These are phyloP conservation scores for Myriosclerotinia scirpicola DNA, from an alignment of 2,329 filamentous ascomycete species.

Conservation along the genomic window DNA sequence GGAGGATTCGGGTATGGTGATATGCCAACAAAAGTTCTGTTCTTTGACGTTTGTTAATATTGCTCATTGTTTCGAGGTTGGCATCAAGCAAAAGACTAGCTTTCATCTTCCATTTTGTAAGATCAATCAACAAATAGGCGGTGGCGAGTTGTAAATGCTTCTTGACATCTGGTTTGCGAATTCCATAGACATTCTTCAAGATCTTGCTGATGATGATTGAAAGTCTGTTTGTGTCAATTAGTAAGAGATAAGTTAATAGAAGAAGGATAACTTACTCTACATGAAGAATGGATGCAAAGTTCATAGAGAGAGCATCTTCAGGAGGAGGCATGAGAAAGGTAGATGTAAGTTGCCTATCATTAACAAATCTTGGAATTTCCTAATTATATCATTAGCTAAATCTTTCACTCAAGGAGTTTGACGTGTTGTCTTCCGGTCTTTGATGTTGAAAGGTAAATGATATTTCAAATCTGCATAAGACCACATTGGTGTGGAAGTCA, in stretches of 20 bases:
- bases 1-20: not conserved
- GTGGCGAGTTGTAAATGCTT: not conserved
- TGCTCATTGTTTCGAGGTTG: not conserved
- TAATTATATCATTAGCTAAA: not conserved
- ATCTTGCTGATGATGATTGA: not conserved
- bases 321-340: not conserved
- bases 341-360: not conserved
- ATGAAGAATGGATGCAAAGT: constrained; percentile 1
- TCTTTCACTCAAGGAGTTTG: not conserved
- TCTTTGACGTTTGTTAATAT: not conserved
- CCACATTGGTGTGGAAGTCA: not conserved
- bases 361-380: not conserved
- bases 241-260: not conserved
- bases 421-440: not conserved
- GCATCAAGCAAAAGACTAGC: not conserved
- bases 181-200: not conserved
- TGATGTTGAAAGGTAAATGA: not conserved
- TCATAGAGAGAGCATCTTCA: not conserved
- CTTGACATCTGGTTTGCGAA: not conserved
- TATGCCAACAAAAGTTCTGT: not conserved
- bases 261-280: not conserved
- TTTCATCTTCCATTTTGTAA: constrained; percentile 2
- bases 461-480: not conserved
- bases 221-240: constrained; percentile 1
- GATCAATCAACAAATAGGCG: not conserved